Base-by-base conservation (phyloP, 768 basidiomycete species). In the Rossbeevera mucosa region DNA sequence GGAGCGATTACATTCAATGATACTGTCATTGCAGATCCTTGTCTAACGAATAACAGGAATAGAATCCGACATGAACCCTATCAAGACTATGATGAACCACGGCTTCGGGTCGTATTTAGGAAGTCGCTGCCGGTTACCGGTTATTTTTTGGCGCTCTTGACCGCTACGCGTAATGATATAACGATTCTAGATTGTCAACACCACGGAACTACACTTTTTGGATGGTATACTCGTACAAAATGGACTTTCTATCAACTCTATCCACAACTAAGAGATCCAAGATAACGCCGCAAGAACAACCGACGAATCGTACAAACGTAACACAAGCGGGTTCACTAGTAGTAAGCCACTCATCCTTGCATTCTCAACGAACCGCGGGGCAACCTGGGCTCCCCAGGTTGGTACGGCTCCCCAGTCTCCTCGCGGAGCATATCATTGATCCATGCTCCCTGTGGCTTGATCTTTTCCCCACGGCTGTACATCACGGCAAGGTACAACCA, bases 371-470 rank as follows among this genome's bases (percentile, higher is more conserved):
- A 72, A 46, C 66, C 72, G 59, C 90, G 80, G 40, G 90, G 90
- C 54, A 92, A 70, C 65, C 75, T 80, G 20, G 90, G 86, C 67
- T 92, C 90, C 12, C 75, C 83, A 20, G 74, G 70, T 44, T 69
- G 67, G 67, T 91, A 91, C 12, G 72, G 75, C 66, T 91, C 85
- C 25, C 82, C 81, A 28, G 85, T 88, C 70, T 91, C 89, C 60
- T 80, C 76, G 26, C 90, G 79, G 58, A 88, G 68, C 71, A 91
- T 66, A 65, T 92, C 90, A 60, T 91, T 91, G 70, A 92, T 68
- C 90, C 90, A 92, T 44, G 85, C 84, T 33, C 90, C 90, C 12
- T 85, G 80, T 21, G 90, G 89, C 73, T 83, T 75, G 59, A 92
- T 74, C 75, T 87, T 88, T 68, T 81, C 75, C 9, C 88, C 87